A percentile compares a stretch with the other conserved stretches of the same genome.
These are phyloP conservation scores for Apophysomyces elegans DNA, from an alignment of 371 early-diverging fungal species.

Conservation along the genomic window DNA sequence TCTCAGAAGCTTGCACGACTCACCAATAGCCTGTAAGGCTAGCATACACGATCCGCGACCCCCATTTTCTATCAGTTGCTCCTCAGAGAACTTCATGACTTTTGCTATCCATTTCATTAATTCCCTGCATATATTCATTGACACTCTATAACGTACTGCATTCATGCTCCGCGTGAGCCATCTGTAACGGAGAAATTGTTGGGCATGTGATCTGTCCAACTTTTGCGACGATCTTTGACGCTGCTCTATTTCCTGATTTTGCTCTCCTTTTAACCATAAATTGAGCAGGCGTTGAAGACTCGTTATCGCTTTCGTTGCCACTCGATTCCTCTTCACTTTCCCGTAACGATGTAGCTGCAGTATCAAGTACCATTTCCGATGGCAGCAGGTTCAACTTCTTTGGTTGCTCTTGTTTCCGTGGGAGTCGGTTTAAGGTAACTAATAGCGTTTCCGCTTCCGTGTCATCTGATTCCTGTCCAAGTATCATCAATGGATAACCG, in stretches of 20 bases:
- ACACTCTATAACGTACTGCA: conserved; percentile 34
- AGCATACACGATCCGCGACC: conserved; percentile 76
- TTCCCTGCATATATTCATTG: neutral
- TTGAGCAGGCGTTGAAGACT: conserved; percentile 33
- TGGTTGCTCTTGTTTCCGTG: conserved; percentile 19
- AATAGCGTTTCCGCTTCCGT: conserved; percentile 73
- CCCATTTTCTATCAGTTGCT: conserved; percentile 79
- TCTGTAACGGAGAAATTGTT: conserved; percentile 61
- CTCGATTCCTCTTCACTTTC: conserved; percentile 38
- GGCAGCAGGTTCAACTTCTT: conserved; percentile 47
- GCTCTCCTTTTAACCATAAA: conserved; percentile 13
- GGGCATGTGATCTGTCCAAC: conserved; percentile 50
- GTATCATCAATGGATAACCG: no score
- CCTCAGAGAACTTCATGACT: conserved; percentile 68
- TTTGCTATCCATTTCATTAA: conserved; percentile 21
- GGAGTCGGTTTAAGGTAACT: conserved; percentile 68
- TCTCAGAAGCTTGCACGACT: conserved; percentile 1
- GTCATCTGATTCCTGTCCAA: conserved; percentile 62
- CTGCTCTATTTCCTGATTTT: neutral
- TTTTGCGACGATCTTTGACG: conserved; percentile 16
- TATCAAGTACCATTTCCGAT: conserved; percentile 62
- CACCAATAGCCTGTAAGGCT: conserved; percentile 67
- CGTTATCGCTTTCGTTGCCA: conserved; percentile 47
- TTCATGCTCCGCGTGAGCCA: conserved; percentile 72
- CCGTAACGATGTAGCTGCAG: conserved; percentile 36